Conservation (phyloP, 169 alveolate genomes). For the Plasmodium berghei region DNA sequence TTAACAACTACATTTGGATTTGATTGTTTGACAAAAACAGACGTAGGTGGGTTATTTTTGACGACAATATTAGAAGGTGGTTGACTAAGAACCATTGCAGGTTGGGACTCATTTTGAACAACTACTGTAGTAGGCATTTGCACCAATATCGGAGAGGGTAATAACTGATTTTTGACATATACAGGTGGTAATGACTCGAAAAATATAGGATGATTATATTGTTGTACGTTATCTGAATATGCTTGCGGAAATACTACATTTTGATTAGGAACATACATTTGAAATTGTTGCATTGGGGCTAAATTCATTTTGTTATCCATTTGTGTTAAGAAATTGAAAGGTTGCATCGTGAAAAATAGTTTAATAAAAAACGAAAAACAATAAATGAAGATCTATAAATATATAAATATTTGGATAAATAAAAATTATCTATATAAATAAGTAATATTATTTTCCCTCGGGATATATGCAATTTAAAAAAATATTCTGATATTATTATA, state of each 20-base stretch:
- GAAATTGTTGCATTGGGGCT: slow-evolving; percentile 57
- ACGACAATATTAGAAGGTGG: slow-evolving; percentile 89
- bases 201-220: slow-evolving; percentile 68
- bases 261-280: slow-evolving; percentile 67
- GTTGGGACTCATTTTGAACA: slow-evolving; percentile 86
- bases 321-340: slow-evolving; percentile 62
- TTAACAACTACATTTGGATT: slow-evolving; percentile 87
- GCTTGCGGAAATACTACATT: slow-evolving; percentile 62
- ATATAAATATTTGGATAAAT: not conserved
- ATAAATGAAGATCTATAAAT: slow-evolving; percentile 3
- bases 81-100: slow-evolving; percentile 87
- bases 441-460: not conserved
- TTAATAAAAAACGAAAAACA: slow-evolving; percentile 2
- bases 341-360: slow-evolving; percentile 29
- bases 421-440: not conserved
- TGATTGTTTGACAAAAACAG: slow-evolving; percentile 85
- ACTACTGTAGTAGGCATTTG: slow-evolving; percentile 88
- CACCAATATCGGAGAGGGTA: slow-evolving; percentile 77
- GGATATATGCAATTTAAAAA: slow-evolving; percentile 11
- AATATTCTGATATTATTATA: slow-evolving; percentile 14
- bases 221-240: slow-evolving; percentile 37
- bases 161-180: slow-evolving; percentile 72
- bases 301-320: slow-evolving; percentile 57
- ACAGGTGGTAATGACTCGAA: slow-evolving; percentile 75
- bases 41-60: slow-evolving; percentile 86